Conservation (phyloP, 306 rosid species). For the Corylus heterophylla region DNA sequence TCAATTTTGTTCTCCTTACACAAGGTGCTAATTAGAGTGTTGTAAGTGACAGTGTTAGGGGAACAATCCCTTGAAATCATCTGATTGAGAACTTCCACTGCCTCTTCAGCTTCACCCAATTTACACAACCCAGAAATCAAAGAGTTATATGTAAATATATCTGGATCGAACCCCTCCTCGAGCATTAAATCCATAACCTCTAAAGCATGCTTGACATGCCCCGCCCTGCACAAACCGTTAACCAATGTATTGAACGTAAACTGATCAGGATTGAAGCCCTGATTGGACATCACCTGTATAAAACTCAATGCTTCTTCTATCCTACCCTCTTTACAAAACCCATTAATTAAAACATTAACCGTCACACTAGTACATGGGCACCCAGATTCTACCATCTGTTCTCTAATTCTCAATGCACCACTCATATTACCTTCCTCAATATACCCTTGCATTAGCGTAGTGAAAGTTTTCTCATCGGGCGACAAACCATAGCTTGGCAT, state of each 20-base stretch:
- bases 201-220: slow-evolving; percentile 66
- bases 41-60: slow-evolving; percentile 75
- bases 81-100: slow-evolving; percentile 63
- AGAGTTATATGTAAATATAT: slow-evolving; percentile 72
- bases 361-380: slow-evolving; percentile 50
- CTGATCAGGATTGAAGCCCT: slow-evolving; percentile 71
- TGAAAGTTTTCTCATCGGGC: slow-evolving; percentile 77
- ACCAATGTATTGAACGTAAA: slow-evolving; percentile 76
- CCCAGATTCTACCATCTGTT: slow-evolving; percentile 67
- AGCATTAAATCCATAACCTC: slow-evolving; percentile 83
- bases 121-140: slow-evolving; percentile 78
- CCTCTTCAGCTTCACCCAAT: slow-evolving; percentile 72
- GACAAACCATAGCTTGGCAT: slow-evolving; percentile 58
- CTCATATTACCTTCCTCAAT: slow-evolving; percentile 65
- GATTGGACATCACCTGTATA: slow-evolving; percentile 45
- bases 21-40: slow-evolving; percentile 66
- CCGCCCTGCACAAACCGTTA: slow-evolving; percentile 68
- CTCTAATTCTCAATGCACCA: slow-evolving; percentile 71
- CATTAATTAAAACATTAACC: slow-evolving; percentile 71
- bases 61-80: slow-evolving; percentile 72
- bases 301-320: slow-evolving; percentile 71
- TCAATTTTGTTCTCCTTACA: slow-evolving; percentile 76
- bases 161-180: slow-evolving; percentile 72
- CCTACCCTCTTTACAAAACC: slow-evolving; percentile 70
- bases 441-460: slow-evolving; percentile 79